These are phyloP conservation scores for Orbilia brochopaga DNA, from an alignment of 2,329 filamentous ascomycete genomes.

Conservation along the genomic window DNA sequence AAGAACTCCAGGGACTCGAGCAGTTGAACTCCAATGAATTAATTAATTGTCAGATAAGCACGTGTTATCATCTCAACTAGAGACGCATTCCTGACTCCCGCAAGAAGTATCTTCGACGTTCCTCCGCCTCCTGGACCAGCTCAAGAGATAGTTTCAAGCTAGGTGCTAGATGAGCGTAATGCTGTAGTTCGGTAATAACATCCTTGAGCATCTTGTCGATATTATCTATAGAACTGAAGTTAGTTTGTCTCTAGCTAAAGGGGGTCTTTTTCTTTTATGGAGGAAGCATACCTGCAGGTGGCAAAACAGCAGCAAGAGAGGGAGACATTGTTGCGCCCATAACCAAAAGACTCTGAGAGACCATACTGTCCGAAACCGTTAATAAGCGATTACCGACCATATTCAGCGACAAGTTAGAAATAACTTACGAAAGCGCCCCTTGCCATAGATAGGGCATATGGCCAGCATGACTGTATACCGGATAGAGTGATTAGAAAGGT, in stretches of 20 bases:
- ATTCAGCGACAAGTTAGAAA: neutral
- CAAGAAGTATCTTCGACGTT: slow-evolving; percentile 70
- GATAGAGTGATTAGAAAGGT: slow-evolving; percentile 43
- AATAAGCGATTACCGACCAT: slow-evolving; percentile 1
- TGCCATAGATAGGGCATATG: slow-evolving; percentile 88
- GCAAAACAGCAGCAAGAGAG: slow-evolving; percentile 71
- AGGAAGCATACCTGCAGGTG: slow-evolving; percentile 58
- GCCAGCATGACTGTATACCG: slow-evolving; percentile 73
- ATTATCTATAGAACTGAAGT: slow-evolving; percentile 56
- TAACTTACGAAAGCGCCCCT: slow-evolving; percentile 69
- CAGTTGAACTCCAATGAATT: too few relatives aligned
- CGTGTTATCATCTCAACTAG: too few relatives aligned
- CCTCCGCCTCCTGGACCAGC: slow-evolving; percentile 79
- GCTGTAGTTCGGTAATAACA: slow-evolving; percentile 76
- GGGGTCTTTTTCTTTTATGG: neutral
- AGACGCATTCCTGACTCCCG: slow-evolving; percentile 58
- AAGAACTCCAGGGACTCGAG: too few relatives aligned
- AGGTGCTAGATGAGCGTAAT: slow-evolving; percentile 75
- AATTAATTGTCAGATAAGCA: too few relatives aligned
- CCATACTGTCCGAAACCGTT: slow-evolving; percentile 61
- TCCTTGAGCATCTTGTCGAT: slow-evolving; percentile 79
- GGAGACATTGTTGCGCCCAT: slow-evolving; percentile 86
- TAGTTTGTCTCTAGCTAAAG: slow-evolving; percentile 64
- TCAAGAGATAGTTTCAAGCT: slow-evolving; percentile 78
- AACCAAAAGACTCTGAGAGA: slow-evolving; percentile 78